phyloP scores from a whole-genome alignment of 371 early-diverging fungal species.

The Blakeslea trispora region DNA sequence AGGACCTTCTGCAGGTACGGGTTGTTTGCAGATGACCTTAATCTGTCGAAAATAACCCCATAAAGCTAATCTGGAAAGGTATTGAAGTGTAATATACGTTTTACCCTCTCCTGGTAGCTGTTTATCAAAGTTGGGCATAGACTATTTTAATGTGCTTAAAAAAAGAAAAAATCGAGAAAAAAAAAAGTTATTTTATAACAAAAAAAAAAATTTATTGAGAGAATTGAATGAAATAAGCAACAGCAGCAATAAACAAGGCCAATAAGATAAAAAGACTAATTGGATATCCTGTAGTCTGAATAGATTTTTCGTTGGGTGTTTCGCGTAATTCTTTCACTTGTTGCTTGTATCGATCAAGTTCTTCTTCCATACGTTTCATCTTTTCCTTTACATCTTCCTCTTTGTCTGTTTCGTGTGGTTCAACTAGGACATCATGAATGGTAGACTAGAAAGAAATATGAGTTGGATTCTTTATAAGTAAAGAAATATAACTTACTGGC shows the following conservation, averaged over 20 bases:
- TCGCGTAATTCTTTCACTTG: conserved; percentile 14
- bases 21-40: conserved; percentile 38
- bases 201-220: neutral
- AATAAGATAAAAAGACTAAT: conserved; percentile 19
- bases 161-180: conserved; percentile 12
- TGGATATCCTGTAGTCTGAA: conserved; percentile 11
- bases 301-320: conserved; percentile 6
- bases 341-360: conserved; percentile 15
- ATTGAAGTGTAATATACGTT: conserved; percentile 39
- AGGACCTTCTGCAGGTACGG: conserved; percentile 42
- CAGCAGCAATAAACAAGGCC: conserved; percentile 16
- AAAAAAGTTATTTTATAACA: conserved; percentile 2
- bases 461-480: too few species aligned
- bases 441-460: neutral
- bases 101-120: conserved; percentile 34
- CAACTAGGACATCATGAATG: neutral
- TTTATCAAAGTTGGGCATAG: conserved; percentile 23
- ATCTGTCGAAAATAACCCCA: conserved; percentile 54
- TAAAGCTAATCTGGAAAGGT: conserved; percentile 42
- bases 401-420: neutral
- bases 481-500: too few species aligned
- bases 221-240: conserved; percentile 23
- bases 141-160: neutral
- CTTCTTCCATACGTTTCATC: conserved; percentile 19
- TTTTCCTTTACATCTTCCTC: conserved; percentile 16